Conservation (phyloP, 176 grass and related monocot genomes). For the Triticum turgidum region DNA sequence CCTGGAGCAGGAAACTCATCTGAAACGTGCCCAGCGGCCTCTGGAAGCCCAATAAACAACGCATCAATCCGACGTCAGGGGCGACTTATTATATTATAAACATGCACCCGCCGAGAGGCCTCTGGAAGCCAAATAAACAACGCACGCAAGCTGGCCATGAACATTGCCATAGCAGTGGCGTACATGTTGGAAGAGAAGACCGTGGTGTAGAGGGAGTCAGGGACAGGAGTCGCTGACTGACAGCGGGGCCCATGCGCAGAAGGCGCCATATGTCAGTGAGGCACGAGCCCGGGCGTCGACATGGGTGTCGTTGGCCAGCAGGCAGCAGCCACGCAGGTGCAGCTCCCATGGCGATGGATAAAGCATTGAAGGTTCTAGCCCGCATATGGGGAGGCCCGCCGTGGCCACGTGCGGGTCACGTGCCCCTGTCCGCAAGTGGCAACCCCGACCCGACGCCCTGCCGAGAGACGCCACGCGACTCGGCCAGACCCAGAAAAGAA, state of each 20-base stretch:
- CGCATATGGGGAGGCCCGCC: not conserved
- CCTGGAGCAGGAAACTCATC: not conserved
- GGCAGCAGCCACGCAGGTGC: not conserved
- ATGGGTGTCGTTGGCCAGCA: not conserved
- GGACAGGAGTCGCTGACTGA: not conserved
- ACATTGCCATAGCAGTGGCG: too few relatives aligned
- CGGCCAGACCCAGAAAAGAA: not conserved
- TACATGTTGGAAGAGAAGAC: too few relatives aligned
- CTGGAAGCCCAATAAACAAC: too few relatives aligned
- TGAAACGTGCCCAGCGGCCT: not conserved
- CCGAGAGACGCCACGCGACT: not conserved
- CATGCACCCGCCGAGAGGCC: not conserved
- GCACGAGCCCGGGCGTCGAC: not conserved
- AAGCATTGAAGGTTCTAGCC: not conserved
- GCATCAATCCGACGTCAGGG: not conserved
- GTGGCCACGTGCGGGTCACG: not conserved
- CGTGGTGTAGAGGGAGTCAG: too few relatives aligned
- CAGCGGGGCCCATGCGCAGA: not conserved
- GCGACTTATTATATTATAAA: not conserved
- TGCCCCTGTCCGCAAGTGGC: not conserved
- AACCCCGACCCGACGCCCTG: too few relatives aligned
- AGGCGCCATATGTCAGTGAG: not conserved
- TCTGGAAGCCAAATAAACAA: slow-evolving; percentile 5
- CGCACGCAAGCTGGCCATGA: not conserved
- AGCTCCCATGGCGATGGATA: not conserved